Base-by-base conservation (phyloP, 306 rosid genomes). In the Morella rubra region DNA sequence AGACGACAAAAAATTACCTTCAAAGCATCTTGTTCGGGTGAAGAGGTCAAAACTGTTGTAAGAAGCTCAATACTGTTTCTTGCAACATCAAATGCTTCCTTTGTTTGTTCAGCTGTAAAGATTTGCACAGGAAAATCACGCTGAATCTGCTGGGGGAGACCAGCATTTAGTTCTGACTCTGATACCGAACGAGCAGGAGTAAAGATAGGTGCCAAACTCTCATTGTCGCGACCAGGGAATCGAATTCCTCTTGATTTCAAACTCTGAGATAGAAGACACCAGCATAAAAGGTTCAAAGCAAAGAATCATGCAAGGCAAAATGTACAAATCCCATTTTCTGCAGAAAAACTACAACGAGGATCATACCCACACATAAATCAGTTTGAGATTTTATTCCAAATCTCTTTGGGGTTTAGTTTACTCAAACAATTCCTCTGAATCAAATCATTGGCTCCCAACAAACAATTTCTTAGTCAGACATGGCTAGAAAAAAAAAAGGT, bases 141-240 rank as follows among this genome's bases (percentile, higher is more conserved):
- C 44, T 90, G 89, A 83, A 82, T 44, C 85, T 88, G 89, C 79
- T 68, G 93, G 0, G 84, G 53, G 69, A 82, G 68, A 83, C 70
- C 78, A 45, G 82, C 82, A 72, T 90, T 85, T 0, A 64, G 75
- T 60, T 95, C 98, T 4, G 85, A 54, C 44, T 82, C 93, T 60
- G 85, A 32, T 55, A 83, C 88, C 3, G 98, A 87, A 8, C 85
- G 94, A 50, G 93, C 89, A 32, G 99, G 99, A 62, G 99, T 96
- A 40, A 96, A 91, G 66, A 96, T 91, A 22, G 99, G 99, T 11
- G 97, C 99, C 91, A 96, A 79, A 79, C 98, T 92, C 83, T 96
- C 99, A 71, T 91, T 86, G 89, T 93, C 99, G 44, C 98, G 93
- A 20, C 99, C 97, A 44, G 99, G 99, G 83, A 96, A 96, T 71